Base-by-base conservation (phyloP, 1,284 basidiomycete genomes). In the Rhodotorula sp. region DNA sequence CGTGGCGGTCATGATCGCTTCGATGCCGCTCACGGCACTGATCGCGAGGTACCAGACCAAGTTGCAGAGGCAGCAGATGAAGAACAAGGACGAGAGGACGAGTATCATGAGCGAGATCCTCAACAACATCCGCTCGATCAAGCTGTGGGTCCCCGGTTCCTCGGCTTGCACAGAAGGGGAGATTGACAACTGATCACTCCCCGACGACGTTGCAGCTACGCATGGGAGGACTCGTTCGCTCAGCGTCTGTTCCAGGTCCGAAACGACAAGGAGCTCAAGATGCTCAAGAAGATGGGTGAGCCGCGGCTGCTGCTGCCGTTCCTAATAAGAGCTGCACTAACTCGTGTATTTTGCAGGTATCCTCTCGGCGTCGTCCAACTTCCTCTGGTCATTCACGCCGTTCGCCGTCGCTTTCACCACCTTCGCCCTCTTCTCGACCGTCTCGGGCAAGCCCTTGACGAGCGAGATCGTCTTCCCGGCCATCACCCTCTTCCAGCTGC, bases 391-490 rank as follows among this genome's bases (percentile, higher is more conserved):
- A 55, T 82, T 80, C 69, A 82, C 83, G 6, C 81, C 82, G 0
- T 83, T 82, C 77, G 83, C 94, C 14, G 93, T 97, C 47, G 92
- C 92, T 0, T 93, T 95, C 81, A 88, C 89, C 66, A 91, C 93
- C 0, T 93, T 97, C 78, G 88, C 91, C 16, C 86, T 89, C 0
- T 94, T 92, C 55, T 89, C 92, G 0, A 79, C 85, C 28, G 87
- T 88, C 1, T 89, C 88, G 3, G 82, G 86, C 3, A 84, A 80
- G 59, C 92, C 93, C 2, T 82, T 98, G 7, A 97, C 95, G 0
- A 87, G 91, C 2, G 93, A 97, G 78, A 84, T 94, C 72, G 93
- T 97, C 77, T 98, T 98, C 85, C 95, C 95, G 5, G 89, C 93
- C 0, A 93, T 98, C 65, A 90, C 92, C 0, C 84, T 98, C 54